Percentiles rank a stretch among this genome's conserved stretches.
Conservation (phyloP, 441 rosid genomes). For the Erodium trifolium region DNA sequence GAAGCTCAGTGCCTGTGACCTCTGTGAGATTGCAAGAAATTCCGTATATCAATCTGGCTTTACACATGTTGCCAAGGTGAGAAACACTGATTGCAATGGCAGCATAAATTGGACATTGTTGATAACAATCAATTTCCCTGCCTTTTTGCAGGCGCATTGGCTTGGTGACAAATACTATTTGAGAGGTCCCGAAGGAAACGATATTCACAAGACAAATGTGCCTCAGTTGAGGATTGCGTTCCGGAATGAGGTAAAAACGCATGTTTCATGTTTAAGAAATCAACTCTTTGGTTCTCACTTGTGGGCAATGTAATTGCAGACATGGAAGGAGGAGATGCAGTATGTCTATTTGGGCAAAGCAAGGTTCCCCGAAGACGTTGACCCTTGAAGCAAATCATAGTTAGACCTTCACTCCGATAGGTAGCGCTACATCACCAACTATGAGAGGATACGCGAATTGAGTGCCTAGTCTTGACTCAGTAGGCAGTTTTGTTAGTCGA, state of each 20-base stretch:
- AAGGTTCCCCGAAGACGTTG: slow-evolving; percentile 37
- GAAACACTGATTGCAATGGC: not conserved
- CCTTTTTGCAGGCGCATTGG: slow-evolving; percentile 47
- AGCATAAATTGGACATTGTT: not conserved
- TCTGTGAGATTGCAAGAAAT: slow-evolving; percentile 61
- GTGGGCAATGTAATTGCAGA: slow-evolving; percentile 25
- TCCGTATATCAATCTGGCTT: slow-evolving; percentile 72
- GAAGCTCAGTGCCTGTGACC: slow-evolving; percentile 69
- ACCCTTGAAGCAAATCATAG: slow-evolving; percentile 14
- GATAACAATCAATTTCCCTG: not conserved
- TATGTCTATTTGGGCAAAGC: slow-evolving; percentile 44
- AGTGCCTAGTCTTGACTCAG: too few species aligned
- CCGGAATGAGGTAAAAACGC: slow-evolving; percentile 40
- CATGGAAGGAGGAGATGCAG: slow-evolving; percentile 76
- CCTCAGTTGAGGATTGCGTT: slow-evolving; percentile 47
- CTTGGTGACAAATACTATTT: slow-evolving; percentile 47
- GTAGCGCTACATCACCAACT: not conserved
- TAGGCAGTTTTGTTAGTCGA: not conserved
- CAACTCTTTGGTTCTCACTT: not conserved
- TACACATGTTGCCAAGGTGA: slow-evolving; percentile 51
- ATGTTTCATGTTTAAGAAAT: not conserved
- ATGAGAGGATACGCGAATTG: not conserved
- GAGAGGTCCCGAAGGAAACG: slow-evolving; percentile 56
- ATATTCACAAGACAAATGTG: slow-evolving; percentile 63
- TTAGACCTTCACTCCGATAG: not conserved